These are phyloP conservation scores for Candida dubliniensis DNA, from an alignment of 1,139 yeast species.

Conservation along the genomic window DNA sequence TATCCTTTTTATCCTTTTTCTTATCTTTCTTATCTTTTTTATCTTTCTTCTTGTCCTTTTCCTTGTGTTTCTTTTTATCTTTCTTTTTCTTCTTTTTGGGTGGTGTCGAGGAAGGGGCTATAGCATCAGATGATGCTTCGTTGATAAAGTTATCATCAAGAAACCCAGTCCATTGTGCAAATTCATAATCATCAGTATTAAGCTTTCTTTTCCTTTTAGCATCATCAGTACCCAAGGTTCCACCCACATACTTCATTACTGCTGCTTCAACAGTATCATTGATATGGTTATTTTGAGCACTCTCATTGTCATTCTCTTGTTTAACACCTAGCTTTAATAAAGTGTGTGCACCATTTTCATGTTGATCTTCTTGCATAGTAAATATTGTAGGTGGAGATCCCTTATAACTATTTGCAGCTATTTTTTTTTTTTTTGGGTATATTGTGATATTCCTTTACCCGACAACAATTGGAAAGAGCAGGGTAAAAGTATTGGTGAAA, in stretches of 20 bases:
- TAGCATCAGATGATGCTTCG: background rate
- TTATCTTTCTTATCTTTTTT: conserved; percentile 3
- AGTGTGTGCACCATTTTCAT: conserved; percentile 48
- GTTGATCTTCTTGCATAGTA: conserved; percentile 24
- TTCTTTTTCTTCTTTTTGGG: conserved; percentile 1
- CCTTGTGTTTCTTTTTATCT: conserved; percentile 1
- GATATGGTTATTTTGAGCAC: conserved; percentile 39
- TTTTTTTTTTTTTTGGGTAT: background rate
- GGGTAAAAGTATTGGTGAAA: background rate
- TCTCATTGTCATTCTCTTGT: conserved; percentile 7
- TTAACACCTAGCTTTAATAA: conserved; percentile 3
- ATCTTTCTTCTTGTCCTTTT: background rate
- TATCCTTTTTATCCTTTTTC: background rate
- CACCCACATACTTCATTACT: conserved; percentile 68
- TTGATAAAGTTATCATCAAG: conserved; percentile 34
- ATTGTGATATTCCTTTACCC: background rate
- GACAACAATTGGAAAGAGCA: background rate
- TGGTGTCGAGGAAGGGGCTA: background rate
- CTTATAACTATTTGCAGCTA: background rate
- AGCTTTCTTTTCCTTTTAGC: conserved; percentile 12
- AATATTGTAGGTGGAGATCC: background rate
- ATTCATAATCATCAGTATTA: conserved; percentile 34
- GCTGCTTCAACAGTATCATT: conserved; percentile 71
- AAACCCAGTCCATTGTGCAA: conserved; percentile 56
- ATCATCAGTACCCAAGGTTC: conserved; percentile 39